Conservation (phyloP, 306 rosid genomes). For the Oemleria cerasiformis region DNA sequence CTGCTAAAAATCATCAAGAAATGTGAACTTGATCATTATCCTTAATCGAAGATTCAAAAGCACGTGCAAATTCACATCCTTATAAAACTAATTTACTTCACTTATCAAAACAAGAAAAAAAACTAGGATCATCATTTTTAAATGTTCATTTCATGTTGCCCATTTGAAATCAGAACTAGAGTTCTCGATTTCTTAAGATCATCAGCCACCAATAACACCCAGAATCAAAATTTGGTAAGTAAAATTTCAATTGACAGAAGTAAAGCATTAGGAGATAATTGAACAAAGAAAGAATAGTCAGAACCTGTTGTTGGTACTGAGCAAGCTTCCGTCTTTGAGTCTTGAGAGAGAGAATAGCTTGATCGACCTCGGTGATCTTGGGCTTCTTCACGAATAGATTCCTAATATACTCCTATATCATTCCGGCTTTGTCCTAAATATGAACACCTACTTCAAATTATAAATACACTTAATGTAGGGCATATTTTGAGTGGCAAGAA, state of each 20-base stretch:
- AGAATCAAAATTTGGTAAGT: not conserved
- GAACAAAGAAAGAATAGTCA: not conserved
- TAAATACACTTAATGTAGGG: too few species aligned
- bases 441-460: not conserved
- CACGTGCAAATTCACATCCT: not conserved
- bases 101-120: not conserved
- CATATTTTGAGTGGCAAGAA: too few species aligned
- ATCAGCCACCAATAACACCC: not conserved
- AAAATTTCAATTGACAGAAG: not conserved
- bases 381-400: constrained; percentile 92
- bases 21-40: not conserved
- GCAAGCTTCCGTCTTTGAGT: constrained; percentile 95
- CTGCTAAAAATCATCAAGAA: constrained; percentile 25
- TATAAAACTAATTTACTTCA: not conserved
- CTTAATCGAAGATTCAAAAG: not conserved
- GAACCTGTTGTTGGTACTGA: constrained; percentile 88
- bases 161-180: not conserved
- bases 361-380: constrained; percentile 90
- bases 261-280: not conserved
- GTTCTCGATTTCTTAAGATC: not conserved
- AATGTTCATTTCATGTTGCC: not conserved
- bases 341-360: constrained; percentile 90
- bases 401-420: constrained; percentile 51
- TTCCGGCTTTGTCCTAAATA: not conserved
- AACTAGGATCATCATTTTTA: not conserved